Evolutionary conservation across 352 stramenopile species (phyloP).

Genomic region (Phytophthora cactorum): DNA sequence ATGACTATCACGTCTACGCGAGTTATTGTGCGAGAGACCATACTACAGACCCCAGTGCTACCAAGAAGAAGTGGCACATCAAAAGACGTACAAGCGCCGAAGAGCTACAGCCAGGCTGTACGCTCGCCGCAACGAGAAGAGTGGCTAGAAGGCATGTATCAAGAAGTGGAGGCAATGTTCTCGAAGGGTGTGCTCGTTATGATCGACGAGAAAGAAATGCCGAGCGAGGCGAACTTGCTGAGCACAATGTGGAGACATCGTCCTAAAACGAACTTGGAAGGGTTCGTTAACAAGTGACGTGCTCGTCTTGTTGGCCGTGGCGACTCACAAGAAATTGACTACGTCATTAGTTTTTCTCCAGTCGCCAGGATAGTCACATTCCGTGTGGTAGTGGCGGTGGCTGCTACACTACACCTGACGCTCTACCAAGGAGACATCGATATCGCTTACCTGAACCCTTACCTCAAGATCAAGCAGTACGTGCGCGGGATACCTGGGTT

Average conservation of each 20-base stretch:
- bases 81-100: constrained; percentile 1
- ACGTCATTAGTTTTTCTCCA: too few relatives aligned
- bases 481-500: constrained; percentile 7
- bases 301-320: too few relatives aligned
- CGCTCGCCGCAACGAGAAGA: neutral
- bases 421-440: constrained; percentile 10
- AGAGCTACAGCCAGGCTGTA: constrained; percentile 4
- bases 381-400: too few relatives aligned
- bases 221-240: neutral
- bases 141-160: constrained; percentile 1
- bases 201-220: neutral
- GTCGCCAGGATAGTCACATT: too few relatives aligned
- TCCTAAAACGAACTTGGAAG: constrained; percentile 10
- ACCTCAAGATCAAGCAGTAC: constrained; percentile 18
- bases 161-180: constrained; percentile 14
- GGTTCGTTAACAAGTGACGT: neutral
- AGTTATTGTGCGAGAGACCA: neutral
- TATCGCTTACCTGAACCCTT: constrained; percentile 19
- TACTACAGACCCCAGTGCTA: neutral
- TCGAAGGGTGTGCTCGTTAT: constrained; percentile 8
- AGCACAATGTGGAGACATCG: constrained; percentile 4
- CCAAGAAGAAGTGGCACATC: constrained; percentile 4
- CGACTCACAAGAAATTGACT: too few relatives aligned
- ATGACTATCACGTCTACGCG: constrained; percentile 4
- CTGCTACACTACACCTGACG: too few relatives aligned